Base-by-base conservation (phyloP, 2,329 filamentous ascomycete species). In the Exophiala lecanii-corni region DNA sequence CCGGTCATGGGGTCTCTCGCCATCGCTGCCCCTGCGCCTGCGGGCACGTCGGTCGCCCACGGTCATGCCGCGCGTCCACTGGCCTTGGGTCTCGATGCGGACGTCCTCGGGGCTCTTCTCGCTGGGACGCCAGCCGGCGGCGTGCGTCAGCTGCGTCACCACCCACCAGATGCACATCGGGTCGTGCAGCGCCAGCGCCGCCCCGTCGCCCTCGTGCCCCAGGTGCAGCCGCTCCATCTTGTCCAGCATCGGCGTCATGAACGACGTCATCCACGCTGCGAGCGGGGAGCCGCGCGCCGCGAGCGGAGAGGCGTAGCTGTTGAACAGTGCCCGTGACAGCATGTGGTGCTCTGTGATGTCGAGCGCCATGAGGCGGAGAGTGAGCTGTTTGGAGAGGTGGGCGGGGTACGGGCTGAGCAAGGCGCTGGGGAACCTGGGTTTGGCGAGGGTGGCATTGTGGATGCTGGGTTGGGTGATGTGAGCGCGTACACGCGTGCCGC, bases 11-110 rank as follows among this genome's bases (percentile, higher is more conserved):
- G 81, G 73, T 20, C 81, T 74, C 53, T 76, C 75, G 33, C 72
- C 69, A 16, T 74, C 73, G 59, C 53, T 68, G 58, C 50, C 71
- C 61, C 56, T 64, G 47, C 58, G 65, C 41, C 62, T 67, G 47
- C 61, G 67, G 32, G 65, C 67, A 45, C 92, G 76, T 25, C 80
- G 74, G 70, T 98, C 92, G 30, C 89, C 72, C 21, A 97, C 75
- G 59, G 89, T 89, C 82, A 92, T 89, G 1, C 92, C 91, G 43
- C 87, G 75, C 34, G 89, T 94, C 92, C 92, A 98, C 69, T 97
- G 92, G 2, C 91, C 92, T 2, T 78, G 70, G 0, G 89, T 94
- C 68, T 98, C 92, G 30, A 98, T 73, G 15, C 92, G 77, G 43
- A 98, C 83, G 62, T 98, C 92, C 63, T 94, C 84, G 0, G 72